Percentiles rank a stretch among this genome's conserved stretches.
These are phyloP conservation scores for Oryza meyeriana DNA, from an alignment of 176 grass and related monocot species.

Conservation along the genomic window DNA sequence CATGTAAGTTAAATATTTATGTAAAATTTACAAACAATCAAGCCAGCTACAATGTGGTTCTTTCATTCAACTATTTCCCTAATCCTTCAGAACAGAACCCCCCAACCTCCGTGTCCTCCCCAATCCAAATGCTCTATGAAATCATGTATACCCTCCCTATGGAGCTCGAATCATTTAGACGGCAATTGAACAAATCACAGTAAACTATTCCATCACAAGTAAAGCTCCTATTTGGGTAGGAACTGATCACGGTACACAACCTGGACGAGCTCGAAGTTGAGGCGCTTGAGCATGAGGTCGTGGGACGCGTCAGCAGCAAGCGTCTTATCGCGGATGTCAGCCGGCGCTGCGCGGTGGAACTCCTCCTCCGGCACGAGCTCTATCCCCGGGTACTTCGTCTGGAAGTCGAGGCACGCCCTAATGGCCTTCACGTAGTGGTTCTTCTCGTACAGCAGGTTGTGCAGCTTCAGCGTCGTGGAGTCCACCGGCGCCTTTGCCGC, in stretches of 20 bases:
- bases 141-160: neutral
- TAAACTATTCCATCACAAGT: neutral
- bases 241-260: slow-evolving; percentile 31
- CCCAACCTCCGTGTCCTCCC: neutral
- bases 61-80: neutral
- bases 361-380: slow-evolving; percentile 91
- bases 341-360: slow-evolving; percentile 55
- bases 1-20: neutral
- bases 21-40: neutral
- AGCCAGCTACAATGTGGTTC: no score
- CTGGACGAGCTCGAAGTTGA: slow-evolving; percentile 92
- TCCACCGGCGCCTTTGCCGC: slow-evolving; percentile 88
- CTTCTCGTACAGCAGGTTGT: slow-evolving; percentile 98
- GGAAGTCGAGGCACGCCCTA: slow-evolving; percentile 75
- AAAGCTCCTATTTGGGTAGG: neutral
- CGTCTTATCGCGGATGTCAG: slow-evolving; percentile 65
- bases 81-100: neutral
- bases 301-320: slow-evolving; percentile 66
- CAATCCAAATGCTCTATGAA: neutral
- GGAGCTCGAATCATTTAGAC: neutral
- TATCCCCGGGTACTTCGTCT: slow-evolving; percentile 82
- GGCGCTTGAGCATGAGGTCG: slow-evolving; percentile 92
- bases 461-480: slow-evolving; percentile 80
- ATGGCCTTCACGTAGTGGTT: slow-evolving; percentile 98
- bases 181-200: neutral